These are phyloP conservation scores for Davidsoniella australis DNA, from an alignment of 2,329 filamentous ascomycete genomes.

Conservation along the genomic window DNA sequence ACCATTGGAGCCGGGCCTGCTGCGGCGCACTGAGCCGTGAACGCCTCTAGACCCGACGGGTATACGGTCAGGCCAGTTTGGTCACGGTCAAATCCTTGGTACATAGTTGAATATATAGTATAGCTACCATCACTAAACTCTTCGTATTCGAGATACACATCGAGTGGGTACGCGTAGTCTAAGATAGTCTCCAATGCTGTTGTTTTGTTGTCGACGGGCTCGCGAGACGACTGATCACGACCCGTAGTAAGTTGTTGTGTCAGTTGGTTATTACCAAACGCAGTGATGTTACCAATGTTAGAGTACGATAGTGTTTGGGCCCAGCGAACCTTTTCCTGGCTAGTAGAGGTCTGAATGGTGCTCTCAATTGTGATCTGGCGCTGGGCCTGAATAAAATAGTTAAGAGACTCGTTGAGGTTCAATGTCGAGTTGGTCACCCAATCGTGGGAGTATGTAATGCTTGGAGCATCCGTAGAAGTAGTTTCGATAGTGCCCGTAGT, in stretches of 20 bases:
- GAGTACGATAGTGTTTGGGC: constrained; percentile 37
- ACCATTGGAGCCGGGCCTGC: constrained; percentile 15
- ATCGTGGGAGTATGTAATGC: constrained; percentile 13
- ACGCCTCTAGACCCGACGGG: constrained; percentile 43
- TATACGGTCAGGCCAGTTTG: constrained; percentile 28
- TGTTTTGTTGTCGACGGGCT: constrained; percentile 1
- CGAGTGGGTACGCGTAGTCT: constrained; percentile 35
- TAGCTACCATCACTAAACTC: constrained; percentile 10
- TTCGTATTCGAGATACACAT: constrained; percentile 10
- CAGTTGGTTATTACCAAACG: constrained; percentile 25
- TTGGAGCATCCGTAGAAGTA: constrained; percentile 17
- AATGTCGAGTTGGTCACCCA: constrained; percentile 26
- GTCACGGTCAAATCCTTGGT: constrained; percentile 25
- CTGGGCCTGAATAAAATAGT: constrained; percentile 38
- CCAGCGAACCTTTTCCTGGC: constrained; percentile 29
- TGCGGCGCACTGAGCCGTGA: constrained; percentile 9
- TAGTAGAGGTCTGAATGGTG: constrained; percentile 18
- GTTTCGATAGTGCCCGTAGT: constrained; percentile 28
- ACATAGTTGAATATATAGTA: constrained; percentile 19
- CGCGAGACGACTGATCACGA: constrained; percentile 22
- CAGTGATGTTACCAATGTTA: constrained; percentile 30
- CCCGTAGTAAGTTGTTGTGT: constrained; percentile 27
- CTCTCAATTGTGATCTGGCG: constrained; percentile 38
- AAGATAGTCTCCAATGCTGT: not conserved
- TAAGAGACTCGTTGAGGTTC: constrained; percentile 38